Base-by-base conservation (phyloP, 768 basidiomycete genomes). In the Harrya chromipes region DNA sequence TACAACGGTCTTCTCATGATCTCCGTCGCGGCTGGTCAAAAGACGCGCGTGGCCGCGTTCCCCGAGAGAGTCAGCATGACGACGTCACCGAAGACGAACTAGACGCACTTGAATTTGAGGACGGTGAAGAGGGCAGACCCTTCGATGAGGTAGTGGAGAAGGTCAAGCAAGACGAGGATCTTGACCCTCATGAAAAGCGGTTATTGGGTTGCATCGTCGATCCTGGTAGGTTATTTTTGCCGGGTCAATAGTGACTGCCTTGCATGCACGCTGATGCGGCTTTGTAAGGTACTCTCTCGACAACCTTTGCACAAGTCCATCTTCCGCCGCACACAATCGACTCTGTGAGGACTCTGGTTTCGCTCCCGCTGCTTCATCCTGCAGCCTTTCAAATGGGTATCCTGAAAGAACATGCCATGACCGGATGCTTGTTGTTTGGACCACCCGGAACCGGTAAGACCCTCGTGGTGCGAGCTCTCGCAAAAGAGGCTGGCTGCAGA, bases 371-470 rank as follows among this genome's bases (percentile, higher is more conserved):
- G 37, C 74, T 97, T 21, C 82, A 92, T 61, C 94, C 94, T 8
- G 73, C 80, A 29, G 93, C 94, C 1, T 97, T 97, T 71, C 80
- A 84, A 58, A 81, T 82, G 62, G 94, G 94, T 33, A 87, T 97
- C 46, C 72, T 97, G 38, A 94, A 90, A 68, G 85, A 93, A 56
- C 92, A 97, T 63, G 79, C 86, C 6, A 94, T 95, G 80, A 87
- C 83, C 1, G 94, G 94, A 3, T 93, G 90, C 56, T 78, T 97
- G 43, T 72, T 97, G 19, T 95, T 95, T 65, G 94, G 94, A 5
- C 94, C 94, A 45, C 93, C 90, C 14, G 94, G 94, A 37, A 84
- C 83, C n/a, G 94, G 94, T 3, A 95, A 95, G 70, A 94, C 93
- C 0, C 72, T 94, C 14, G 78, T 93, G 10, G 91, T 92, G 10